Evolutionary conservation across 208 protist genomes (phyloP).

Genomic region (Leptomonas seymouri): DNA sequence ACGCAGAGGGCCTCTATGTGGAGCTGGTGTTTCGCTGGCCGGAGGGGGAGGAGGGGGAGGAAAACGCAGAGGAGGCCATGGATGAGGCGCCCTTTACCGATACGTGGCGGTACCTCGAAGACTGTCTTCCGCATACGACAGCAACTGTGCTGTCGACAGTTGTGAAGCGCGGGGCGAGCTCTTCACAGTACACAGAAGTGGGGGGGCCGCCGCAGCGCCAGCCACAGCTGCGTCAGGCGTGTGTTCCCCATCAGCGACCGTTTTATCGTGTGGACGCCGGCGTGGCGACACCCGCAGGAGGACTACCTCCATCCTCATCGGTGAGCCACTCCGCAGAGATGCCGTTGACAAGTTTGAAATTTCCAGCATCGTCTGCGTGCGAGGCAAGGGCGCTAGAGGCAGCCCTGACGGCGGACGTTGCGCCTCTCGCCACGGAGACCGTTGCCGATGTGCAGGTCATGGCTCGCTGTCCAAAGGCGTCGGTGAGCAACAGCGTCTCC

Average conservation of each 20-base stretch:
- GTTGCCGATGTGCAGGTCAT: neutral
- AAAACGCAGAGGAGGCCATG: constrained; percentile 19
- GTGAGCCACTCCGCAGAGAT: neutral
- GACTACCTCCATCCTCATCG: too few species aligned
- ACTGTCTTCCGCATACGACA: constrained; percentile 11
- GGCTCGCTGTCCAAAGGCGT: neutral
- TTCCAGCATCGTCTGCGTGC: neutral
- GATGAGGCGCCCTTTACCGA: constrained; percentile 11
- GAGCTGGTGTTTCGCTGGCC: constrained; percentile 15
- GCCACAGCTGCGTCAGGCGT: neutral
- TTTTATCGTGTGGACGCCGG: neutral
- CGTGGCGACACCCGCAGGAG: neutral
- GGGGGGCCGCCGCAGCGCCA: neutral
- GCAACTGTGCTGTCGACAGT: constrained; percentile 5
- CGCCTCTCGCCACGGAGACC: neutral
- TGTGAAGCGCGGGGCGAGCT: constrained; percentile 6
- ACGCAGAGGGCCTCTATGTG: constrained; percentile 7
- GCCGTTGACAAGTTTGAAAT: constrained; percentile 9
- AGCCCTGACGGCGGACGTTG: constrained; percentile 4
- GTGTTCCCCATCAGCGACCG: neutral
- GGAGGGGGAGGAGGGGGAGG: constrained; percentile 5
- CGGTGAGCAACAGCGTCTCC: constrained; percentile 2
- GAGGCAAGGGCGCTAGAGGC: neutral
- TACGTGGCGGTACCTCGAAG: constrained; percentile 17
- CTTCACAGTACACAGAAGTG: neutral